Evolutionary conservation across 768 basidiomycete species (phyloP).

Genomic region (Russula abietina): DNA sequence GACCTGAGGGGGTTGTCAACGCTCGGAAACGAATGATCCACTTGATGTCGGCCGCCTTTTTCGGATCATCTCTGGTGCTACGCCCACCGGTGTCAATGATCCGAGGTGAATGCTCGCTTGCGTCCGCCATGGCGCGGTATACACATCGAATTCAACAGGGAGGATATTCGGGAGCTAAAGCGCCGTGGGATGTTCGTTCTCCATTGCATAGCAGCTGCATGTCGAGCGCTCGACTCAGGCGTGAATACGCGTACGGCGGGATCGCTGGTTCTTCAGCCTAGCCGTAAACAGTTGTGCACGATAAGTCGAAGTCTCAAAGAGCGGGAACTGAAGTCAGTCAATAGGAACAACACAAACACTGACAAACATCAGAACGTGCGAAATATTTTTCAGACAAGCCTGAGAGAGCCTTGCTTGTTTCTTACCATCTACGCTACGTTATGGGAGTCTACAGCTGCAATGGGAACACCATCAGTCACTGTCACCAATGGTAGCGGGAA

Average conservation of each 20-base stretch:
- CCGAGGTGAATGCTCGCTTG: background rate
- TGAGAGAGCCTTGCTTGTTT: too few species aligned
- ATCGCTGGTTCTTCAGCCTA: background rate
- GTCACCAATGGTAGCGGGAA: background rate
- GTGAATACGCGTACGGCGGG: background rate
- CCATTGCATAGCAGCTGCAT: background rate
- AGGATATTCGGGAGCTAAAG: background rate
- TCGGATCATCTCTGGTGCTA: background rate
- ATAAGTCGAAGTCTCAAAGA: too few species aligned
- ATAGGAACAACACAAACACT: too few species aligned
- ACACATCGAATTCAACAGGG: background rate
- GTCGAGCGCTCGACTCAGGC: background rate
- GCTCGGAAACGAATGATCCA: background rate
- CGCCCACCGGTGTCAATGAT: background rate
- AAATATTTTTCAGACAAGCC: too few species aligned
- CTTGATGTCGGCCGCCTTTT: background rate
- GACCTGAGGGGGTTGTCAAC: background rate
- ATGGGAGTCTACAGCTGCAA: too few species aligned
- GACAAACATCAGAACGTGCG: too few species aligned
- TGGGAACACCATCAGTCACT: background rate
- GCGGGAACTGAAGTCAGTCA: too few species aligned
- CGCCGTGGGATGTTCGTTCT: too few species aligned
- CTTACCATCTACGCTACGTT: background rate
- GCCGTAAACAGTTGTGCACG: background rate
- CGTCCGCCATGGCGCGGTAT: background rate